Base-by-base conservation (phyloP, 345 rosid species). In the Lepidium africanum region DNA sequence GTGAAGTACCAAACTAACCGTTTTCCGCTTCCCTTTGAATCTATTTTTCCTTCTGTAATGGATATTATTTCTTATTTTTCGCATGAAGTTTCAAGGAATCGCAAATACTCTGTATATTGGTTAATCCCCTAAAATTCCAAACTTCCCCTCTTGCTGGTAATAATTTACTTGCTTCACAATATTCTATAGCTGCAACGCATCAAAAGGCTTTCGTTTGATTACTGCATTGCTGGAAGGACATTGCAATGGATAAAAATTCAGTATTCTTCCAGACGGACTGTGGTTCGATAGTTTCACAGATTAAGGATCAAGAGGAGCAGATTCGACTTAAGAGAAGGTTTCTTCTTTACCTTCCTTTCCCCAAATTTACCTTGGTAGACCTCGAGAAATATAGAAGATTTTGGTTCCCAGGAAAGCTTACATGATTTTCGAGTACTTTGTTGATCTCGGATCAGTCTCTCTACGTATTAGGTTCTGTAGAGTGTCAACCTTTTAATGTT, bases 301-400 rank as follows among this genome's bases (percentile, higher is more conserved):
- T 88, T 10, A 80, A 85, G 78, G 75, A 73, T 55, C 71, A 78
- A 35, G 87, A 86, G 53, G 55, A 81, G 74, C 80, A 49, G 38
- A 78, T 88, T 42, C 72, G 58, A 12, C 84, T 79, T 80, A 86
- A 85, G 75, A 60, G 91, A 71, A 86, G 97, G 96, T 87, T 41
- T 32, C 37, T 61, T 42, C 54, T 21, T 53, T 36, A 21, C 38
- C 56, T 12, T 40, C 15, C 37, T 49, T 10, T 6, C 7, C 5
- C 5, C 12, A 13, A 49, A 51, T 59, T 59, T 6, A 3, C 19
- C 3, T 23, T 43, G 10, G 16, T 25, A 38, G 27, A 13, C 16
- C 19, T 27, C 6, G 9, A 17, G 21, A 27, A 55, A 15, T 30
- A 30, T 55, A n/a, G 21, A 17, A n/a, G 64, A 56, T 16, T 37